Conservation (phyloP, 108 stramenopile genomes). For the Halocafeteria seosinensis region DNA sequence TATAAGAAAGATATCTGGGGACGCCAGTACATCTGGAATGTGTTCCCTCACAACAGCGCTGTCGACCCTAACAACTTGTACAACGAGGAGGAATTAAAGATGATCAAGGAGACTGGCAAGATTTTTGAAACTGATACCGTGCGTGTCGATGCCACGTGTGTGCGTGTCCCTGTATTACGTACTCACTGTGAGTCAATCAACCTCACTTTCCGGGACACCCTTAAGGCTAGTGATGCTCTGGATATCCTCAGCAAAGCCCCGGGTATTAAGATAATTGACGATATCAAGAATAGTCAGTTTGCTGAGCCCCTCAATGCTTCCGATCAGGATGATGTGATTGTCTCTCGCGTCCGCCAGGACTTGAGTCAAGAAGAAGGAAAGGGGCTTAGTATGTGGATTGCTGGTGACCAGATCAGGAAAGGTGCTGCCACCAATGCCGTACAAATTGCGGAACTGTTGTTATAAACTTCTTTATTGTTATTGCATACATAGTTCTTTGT, state of each 20-base stretch:
- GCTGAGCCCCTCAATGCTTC: conserved; percentile 21
- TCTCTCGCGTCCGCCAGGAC: conserved; percentile 18
- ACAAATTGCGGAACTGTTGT: conserved; percentile 15
- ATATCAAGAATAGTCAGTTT: conserved; percentile 7
- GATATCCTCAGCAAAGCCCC: conserved; percentile 6
- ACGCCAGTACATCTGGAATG: conserved; percentile 21
- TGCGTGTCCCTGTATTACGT: conserved; percentile 23
- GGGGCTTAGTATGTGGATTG: conserved; percentile 15
- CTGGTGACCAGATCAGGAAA: conserved; percentile 19
- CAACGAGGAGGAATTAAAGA: conserved; percentile 34
- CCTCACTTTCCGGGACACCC: conserved; percentile 4
- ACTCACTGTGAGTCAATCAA: conserved; percentile 28
- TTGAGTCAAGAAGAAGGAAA: neutral
- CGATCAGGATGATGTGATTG: conserved; percentile 16
- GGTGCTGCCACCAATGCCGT: conserved; percentile 20
- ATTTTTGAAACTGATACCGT: conserved; percentile 16
- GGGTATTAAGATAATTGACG: conserved; percentile 24
- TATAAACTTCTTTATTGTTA: too few relatives aligned
- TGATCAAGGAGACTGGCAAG: conserved; percentile 20
- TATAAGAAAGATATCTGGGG: conserved; percentile 12
- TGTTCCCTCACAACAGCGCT: conserved; percentile 20
- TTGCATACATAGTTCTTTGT: too few relatives aligned
- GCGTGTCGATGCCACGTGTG: conserved; percentile 14
- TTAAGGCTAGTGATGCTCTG: neutral
- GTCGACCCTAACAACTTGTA: conserved; percentile 17